Percentiles rank a stretch among this genome's conserved stretches.
Conservation (phyloP, 2,329 filamentous ascomycete species). For the Calcarisporium arbuscula region DNA sequence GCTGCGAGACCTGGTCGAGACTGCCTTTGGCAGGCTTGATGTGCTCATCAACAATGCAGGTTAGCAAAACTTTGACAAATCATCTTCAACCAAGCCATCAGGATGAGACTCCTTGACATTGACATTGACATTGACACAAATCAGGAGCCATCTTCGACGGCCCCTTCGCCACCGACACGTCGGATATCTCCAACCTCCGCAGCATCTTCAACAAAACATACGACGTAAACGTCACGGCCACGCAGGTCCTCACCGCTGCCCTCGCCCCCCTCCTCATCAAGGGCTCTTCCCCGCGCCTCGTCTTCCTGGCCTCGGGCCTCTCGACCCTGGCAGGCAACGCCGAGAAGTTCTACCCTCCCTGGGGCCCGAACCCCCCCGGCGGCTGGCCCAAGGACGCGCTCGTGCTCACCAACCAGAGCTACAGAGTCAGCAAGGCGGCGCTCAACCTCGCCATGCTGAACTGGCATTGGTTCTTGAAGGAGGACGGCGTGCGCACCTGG, state of each 20-base stretch:
- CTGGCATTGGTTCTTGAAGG: constrained; percentile 36
- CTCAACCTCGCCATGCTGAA: constrained; percentile 29
- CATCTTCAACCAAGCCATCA: background rate
- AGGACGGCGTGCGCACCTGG: constrained; percentile 46
- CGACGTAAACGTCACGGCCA: constrained; percentile 44
- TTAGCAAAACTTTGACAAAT: no score
- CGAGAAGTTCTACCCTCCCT: constrained; percentile 17
- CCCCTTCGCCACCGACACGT: constrained; percentile 16
- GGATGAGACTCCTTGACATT: background rate
- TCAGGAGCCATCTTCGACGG: constrained; percentile 37
- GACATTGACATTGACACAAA: background rate
- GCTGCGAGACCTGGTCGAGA: constrained; percentile 35
- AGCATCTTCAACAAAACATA: constrained; percentile 38
- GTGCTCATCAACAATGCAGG: constrained; percentile 53
- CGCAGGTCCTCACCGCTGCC: constrained; percentile 31
- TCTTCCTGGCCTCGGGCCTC: constrained; percentile 42
- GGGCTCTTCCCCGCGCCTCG: constrained; percentile 34
- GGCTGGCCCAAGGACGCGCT: constrained; percentile 48
- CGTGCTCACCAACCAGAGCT: constrained; percentile 20
- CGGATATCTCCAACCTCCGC: constrained; percentile 26
- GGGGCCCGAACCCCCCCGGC: constrained; percentile 17
- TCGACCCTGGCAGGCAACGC: constrained; percentile 29
- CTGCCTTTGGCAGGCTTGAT: constrained; percentile 40
- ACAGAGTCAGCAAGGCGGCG: constrained; percentile 18
- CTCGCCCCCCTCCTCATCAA: constrained; percentile 38